Conservation (phyloP, 2,329 filamentous ascomycete species). For the Neurospora sp. region DNA sequence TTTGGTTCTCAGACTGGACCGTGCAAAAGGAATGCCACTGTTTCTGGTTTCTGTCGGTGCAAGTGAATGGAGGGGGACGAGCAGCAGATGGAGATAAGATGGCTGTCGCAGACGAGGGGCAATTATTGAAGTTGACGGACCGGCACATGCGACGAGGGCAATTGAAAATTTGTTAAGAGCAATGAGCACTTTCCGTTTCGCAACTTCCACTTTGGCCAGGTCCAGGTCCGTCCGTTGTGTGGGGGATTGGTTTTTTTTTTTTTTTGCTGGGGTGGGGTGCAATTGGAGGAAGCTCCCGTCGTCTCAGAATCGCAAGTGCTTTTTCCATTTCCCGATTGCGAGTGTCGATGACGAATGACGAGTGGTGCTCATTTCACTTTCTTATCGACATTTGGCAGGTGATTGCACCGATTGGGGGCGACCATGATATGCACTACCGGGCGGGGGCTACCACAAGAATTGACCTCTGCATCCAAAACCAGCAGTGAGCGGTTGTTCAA, state of each 20-base stretch:
- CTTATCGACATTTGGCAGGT: neutral
- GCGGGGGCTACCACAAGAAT: neutral
- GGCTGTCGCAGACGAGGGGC: neutral
- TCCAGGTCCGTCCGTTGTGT: neutral
- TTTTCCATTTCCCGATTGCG: neutral
- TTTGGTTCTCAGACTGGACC: neutral
- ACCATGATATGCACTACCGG: neutral
- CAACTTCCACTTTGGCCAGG: neutral
- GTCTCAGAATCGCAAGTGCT: neutral
- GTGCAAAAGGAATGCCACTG: neutral
- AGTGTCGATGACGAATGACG: neutral
- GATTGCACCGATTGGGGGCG: neutral
- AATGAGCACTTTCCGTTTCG: neutral
- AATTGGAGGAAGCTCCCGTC: neutral
- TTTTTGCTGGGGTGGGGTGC: neutral
- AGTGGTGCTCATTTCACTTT: neutral
- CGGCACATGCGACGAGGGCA: neutral
- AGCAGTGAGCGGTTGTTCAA: neutral
- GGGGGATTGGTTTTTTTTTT: neutral
- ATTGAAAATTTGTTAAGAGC: neutral
- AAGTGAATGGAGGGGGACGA: neutral
- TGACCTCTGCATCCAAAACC: neutral
- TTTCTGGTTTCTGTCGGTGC: neutral
- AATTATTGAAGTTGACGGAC: neutral
- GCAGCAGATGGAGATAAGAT: neutral